Base-by-base conservation (phyloP, 768 basidiomycete species). In the Tricholoma sp. region DNA sequence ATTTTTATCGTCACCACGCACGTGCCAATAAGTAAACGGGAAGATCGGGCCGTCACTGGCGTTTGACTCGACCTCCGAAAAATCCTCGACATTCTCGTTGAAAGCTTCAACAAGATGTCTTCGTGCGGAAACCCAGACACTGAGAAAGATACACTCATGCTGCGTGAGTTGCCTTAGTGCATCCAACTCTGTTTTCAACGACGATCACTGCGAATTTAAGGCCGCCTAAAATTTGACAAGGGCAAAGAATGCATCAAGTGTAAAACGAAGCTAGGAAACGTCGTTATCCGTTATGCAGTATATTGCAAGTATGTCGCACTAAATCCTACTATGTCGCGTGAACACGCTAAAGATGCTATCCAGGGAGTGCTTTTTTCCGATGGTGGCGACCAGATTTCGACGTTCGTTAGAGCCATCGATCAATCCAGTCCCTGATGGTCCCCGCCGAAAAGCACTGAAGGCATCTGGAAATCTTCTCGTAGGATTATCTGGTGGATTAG, bases 401-500 rank as follows among this genome's bases (percentile, higher is more conserved):
- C 78, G 81, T 53, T 72, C 77, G 0, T 71, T 92, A 8, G 87
- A 89, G 61, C 86, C 88, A 1, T 74, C 68, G 10, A 75, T 91
- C 44, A 89, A 89, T 58, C 70, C 73, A 4, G 71, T 72, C n/a
- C 72, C 80, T 12, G 76, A 82, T 60, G 80, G 77, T 9, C 76
- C 82, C 15, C 77, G 84, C 42, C 78, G 82, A 34, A 83, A 80
- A 52, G 74, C 76, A 10, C 73, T 89, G 4, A 85, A 83, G 61
- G 88, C 90, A 1, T 72, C 80, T 8, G 89, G 89, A 50, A 83
- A 85, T 56, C 72, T 93, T 4, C 70, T 85, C 8, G 66, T 93
- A 15, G 90, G 79, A 1, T 82, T 85, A 57, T 91, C 90, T n/a
- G 91, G 91, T 7, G 90, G 91, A 2, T 74, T 90, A 1, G 85